Evolutionary conservation across 2,329 filamentous ascomycete species (phyloP).

Genomic region (Cytospora mali): DNA sequence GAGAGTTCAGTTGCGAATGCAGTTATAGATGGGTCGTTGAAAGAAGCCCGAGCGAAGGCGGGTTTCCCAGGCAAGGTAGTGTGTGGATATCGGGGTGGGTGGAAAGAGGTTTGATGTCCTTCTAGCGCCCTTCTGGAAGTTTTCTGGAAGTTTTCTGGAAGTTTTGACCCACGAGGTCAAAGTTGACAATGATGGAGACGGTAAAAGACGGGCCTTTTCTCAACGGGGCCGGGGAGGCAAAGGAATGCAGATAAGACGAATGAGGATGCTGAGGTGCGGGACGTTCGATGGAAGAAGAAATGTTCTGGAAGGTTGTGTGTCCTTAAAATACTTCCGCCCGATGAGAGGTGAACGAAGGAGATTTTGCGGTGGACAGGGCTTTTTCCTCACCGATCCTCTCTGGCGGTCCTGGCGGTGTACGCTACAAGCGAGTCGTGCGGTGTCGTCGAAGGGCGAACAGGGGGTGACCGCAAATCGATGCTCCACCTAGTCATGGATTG

Average conservation of each 20-base stretch:
- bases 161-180: conserved; percentile 3
- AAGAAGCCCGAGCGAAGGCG: conserved; percentile 1
- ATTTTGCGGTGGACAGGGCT: conserved; percentile 17
- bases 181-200: conserved; percentile 4
- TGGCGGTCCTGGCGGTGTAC: conserved; percentile 18
- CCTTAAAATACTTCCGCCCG: conserved; percentile 21
- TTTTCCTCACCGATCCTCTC: conserved; percentile 21
- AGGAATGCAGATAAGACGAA: conserved; percentile 4
- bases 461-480: conserved; percentile 10
- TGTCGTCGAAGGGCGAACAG: conserved; percentile 15
- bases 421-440: conserved; percentile 25
- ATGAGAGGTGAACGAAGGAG: conserved; percentile 9
- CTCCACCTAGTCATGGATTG: conserved; percentile 18
- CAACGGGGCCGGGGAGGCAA: neutral
- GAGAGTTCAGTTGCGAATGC: neutral
- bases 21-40: conserved; percentile 17
- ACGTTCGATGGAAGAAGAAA: neutral
- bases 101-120: conserved; percentile 18
- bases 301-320: conserved; percentile 10
- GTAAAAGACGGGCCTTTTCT: neutral
- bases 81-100: conserved; percentile 9
- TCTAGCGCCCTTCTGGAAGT: conserved; percentile 27
- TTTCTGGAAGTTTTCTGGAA: conserved; percentile 13
- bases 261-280: conserved; percentile 10
- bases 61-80: conserved; percentile 2